Conservation (phyloP, 768 basidiomycete species). For the Tylopilus subfusipes region DNA sequence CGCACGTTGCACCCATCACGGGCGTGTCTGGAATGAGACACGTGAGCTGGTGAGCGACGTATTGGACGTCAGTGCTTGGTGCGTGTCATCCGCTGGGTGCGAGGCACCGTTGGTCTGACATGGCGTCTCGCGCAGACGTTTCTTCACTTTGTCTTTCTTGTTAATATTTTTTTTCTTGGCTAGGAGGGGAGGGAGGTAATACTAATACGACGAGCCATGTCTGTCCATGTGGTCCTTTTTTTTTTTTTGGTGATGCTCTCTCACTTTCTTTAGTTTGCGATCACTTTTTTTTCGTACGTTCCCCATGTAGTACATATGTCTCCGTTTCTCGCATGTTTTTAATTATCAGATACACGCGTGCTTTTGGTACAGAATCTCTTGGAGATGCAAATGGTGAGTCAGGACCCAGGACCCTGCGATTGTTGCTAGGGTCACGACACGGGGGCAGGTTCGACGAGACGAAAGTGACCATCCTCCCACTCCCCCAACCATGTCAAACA, state of each 20-base stretch:
- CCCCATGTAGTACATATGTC: neutral
- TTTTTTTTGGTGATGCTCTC: slow-evolving; percentile 3
- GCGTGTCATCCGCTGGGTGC: neutral
- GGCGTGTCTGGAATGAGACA: slow-evolving; percentile 25
- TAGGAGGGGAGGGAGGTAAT: slow-evolving; percentile 9
- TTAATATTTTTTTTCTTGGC: slow-evolving; percentile 11
- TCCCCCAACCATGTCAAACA: too few species aligned
- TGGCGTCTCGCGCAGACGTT: neutral
- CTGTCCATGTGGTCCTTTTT: neutral
- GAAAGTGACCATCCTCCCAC: too few species aligned
- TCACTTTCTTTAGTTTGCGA: neutral
- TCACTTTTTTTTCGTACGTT: neutral
- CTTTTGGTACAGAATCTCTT: neutral
- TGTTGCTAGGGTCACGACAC: too few species aligned
- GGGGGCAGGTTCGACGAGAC: too few species aligned
- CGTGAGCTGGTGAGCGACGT: slow-evolving; percentile 19
- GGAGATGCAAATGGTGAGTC: too few species aligned
- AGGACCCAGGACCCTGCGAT: too few species aligned
- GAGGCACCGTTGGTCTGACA: neutral
- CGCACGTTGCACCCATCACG: slow-evolving; percentile 17
- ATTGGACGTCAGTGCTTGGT: slow-evolving; percentile 9
- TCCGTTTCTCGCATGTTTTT: neutral
- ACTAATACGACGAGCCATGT: slow-evolving; percentile 17
- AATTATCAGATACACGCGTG: neutral
- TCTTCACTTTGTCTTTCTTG: slow-evolving; percentile 12